Conservation (phyloP, 441 rosid genomes). For the Croton laevigatus region DNA sequence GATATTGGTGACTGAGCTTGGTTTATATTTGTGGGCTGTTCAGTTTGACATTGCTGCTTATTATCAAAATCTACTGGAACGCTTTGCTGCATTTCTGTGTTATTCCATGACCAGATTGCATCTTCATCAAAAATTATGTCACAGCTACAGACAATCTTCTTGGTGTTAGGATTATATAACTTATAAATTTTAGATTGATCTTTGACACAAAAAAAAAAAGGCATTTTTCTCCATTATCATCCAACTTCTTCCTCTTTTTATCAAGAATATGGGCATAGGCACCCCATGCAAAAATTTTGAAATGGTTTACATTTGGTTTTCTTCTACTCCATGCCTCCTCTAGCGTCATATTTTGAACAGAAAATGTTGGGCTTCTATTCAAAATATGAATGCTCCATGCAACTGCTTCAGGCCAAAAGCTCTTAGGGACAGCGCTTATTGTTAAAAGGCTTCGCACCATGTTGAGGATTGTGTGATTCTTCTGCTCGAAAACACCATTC, state of each 20-base stretch:
- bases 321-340: conserved; percentile 5
- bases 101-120: not conserved
- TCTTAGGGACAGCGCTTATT: not conserved
- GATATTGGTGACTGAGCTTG: too few relatives aligned
- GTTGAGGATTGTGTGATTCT: not conserved
- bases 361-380: conserved; percentile 4
- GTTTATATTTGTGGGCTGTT: too few relatives aligned
- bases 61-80: too few relatives aligned
- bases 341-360: conserved; percentile 4
- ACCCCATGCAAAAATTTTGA: not conserved
- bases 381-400: conserved; percentile 19
- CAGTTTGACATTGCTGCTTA: too few relatives aligned
- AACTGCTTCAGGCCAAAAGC: conserved; percentile 17
- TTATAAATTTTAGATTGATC: conserved; percentile 4
- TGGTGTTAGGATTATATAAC: not conserved
- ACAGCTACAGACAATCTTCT: too few relatives aligned
- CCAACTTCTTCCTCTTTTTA: not conserved
- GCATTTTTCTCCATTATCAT: not conserved
- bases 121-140: not conserved
- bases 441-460: conserved; percentile 1
- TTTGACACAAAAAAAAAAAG: not conserved
- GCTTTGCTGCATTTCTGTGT: not conserved
- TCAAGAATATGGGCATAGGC: not conserved
- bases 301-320: not conserved
- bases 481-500: not conserved